phyloP scores from a whole-genome alignment of 176 grass and related monocot species.

The Aegilops bicornis region DNA sequence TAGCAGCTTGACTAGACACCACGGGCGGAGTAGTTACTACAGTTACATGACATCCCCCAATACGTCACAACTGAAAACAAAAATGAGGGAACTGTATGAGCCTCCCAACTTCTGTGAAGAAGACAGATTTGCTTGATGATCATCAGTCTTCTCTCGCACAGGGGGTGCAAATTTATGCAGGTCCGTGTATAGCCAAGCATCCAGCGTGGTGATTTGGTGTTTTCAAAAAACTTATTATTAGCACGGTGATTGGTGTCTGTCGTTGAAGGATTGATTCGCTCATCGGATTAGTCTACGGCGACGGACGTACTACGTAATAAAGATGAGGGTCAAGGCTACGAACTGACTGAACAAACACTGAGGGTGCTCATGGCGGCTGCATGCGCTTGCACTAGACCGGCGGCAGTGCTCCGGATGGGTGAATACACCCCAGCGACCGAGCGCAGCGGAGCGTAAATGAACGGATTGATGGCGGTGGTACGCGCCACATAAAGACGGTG shows the following conservation, averaged over 20 bases:
- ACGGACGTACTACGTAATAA: neutral
- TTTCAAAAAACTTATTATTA: neutral
- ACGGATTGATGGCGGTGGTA: neutral
- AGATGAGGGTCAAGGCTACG: neutral
- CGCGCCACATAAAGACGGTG: constrained; percentile 13
- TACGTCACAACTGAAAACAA: neutral
- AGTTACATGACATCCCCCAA: neutral
- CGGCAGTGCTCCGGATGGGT: constrained; percentile 1
- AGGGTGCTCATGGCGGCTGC: constrained; percentile 1
- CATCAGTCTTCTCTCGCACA: neutral
- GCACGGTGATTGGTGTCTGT: neutral
- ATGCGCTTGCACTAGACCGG: neutral
- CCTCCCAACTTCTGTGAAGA: neutral
- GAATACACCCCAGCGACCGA: constrained; percentile 3
- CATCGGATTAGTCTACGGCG: neutral
- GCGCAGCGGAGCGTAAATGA: constrained; percentile 5
- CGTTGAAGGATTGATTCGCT: neutral
- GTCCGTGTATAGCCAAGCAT: neutral
- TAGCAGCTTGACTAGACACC: neutral
- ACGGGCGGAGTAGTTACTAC: neutral
- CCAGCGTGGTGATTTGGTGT: neutral
- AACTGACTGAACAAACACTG: neutral
- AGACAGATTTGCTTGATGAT: neutral
- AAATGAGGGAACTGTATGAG: neutral
- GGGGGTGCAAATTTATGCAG: neutral